Evolutionary conservation across 2,329 filamentous ascomycete genomes (phyloP).

Genomic region (Aspergillus sp.): DNA sequence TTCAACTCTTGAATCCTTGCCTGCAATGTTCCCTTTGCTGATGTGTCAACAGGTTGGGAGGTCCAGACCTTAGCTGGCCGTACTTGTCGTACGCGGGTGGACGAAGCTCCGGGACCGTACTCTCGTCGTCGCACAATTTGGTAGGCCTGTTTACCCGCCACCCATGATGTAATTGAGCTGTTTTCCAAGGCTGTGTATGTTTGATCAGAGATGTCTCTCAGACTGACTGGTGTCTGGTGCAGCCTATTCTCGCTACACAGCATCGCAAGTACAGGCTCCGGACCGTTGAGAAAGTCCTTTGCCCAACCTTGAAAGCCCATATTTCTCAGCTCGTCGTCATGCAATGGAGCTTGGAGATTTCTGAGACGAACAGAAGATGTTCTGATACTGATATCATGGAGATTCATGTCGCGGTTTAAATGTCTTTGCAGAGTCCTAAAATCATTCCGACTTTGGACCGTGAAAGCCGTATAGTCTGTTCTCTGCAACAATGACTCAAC

Average conservation of each 20-base stretch:
- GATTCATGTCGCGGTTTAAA: constrained; percentile 61
- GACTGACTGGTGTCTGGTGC: constrained; percentile 66
- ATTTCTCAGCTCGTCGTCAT: constrained; percentile 53
- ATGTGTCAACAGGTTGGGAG: constrained; percentile 68
- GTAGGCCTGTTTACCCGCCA: constrained; percentile 66
- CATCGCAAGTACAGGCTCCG: constrained; percentile 81
- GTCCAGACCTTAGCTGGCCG: constrained; percentile 69
- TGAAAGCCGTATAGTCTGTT: constrained; percentile 63
- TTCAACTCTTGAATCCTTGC: constrained; percentile 48
- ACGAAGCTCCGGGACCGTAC: constrained; percentile 73
- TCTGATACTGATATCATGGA: constrained; percentile 72
- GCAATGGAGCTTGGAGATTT: constrained; percentile 56
- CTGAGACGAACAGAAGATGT: constrained; percentile 58
- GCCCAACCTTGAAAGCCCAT: constrained; percentile 78
- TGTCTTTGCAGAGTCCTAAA: constrained; percentile 69
- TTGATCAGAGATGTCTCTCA: constrained; percentile 62
- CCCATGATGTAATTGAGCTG: constrained; percentile 65
- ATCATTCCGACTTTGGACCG: constrained; percentile 72
- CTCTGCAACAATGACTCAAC: constrained; percentile 59
- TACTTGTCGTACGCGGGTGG: constrained; percentile 66
- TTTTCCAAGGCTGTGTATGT: constrained; percentile 67
- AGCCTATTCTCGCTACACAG: constrained; percentile 73
- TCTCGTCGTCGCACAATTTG: constrained; percentile 70
- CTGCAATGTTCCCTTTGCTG: constrained; percentile 59
- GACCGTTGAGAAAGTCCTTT: constrained; percentile 75